Evolutionary conservation across 768 basidiomycete species (phyloP), one percentile per base, ranked within the genome.

Genomic region (Piloderma croceum): DNA sequence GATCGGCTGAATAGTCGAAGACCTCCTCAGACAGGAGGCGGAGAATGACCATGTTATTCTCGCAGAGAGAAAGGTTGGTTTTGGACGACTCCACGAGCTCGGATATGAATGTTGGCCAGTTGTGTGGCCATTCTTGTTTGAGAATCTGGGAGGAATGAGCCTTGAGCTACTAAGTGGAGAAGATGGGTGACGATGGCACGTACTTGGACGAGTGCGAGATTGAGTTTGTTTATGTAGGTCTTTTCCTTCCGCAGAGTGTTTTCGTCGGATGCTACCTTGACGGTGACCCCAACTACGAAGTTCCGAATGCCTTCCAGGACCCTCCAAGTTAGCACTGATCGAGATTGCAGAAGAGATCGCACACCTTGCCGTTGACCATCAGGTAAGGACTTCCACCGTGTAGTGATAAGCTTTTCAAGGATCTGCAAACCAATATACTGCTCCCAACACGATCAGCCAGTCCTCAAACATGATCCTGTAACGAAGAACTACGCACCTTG

Each of bases 1-100:
- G 90, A 53, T 99, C 96, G 3, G 96, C 91, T 3, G 92, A 96
- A 64, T 85, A 99, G 62, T 99, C 96, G 57, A 99, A 99, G 43
- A 99, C 90, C 62, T 99, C 96, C 58, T 99, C 96, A 0, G 91
- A 94, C n/a, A 98, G 75, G 10, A 99, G 74, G 57, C 90, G 89
- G 52, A 98, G 74, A 59, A 99, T 98, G 62, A 91, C 78, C 96
- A 99, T 99, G 69, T 99, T 99, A 75, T 99, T 99, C 69, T 99
- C 96, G 74, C 96, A 98, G 22, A 98, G 77, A 2, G 89, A 83
- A 29, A 97, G 78, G 59, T 92, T 97, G 31, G 90, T 90, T 64
- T 94, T 94, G 32, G 94, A 98, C 6, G 94, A 96, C 51, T 92
- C 85, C 44, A 98, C 92, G 34, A 98, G 87, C 63, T 98, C 93